These are phyloP conservation scores for Aspergillus mulundensis DNA, from an alignment of 495 filamentous ascomycete species.

Conservation along the genomic window DNA sequence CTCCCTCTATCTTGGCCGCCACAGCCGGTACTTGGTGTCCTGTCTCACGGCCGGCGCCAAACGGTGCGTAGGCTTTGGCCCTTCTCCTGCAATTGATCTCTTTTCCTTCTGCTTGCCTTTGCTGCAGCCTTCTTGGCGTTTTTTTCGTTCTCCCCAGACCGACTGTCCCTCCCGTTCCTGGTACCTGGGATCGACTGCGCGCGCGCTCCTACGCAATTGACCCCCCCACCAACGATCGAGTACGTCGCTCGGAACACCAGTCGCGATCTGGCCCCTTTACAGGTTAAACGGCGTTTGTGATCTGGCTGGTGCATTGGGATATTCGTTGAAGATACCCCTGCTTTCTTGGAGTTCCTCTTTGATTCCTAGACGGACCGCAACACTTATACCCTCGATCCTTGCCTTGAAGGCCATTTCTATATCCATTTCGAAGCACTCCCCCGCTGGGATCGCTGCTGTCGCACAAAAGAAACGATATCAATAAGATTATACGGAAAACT, in stretches of 20 bases:
- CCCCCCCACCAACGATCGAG: slow-evolving; percentile 1
- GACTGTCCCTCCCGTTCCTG: slow-evolving; percentile 16
- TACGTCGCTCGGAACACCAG: slow-evolving; percentile 11
- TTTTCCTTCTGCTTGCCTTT: slow-evolving; percentile 23
- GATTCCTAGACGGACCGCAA: slow-evolving; percentile 32
- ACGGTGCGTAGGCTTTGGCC: slow-evolving; percentile 54
- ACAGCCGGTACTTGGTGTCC: slow-evolving; percentile 54
- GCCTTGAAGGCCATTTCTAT: slow-evolving; percentile 44
- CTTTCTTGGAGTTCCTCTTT: slow-evolving; percentile 33
- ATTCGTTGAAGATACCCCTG: slow-evolving; percentile 41
- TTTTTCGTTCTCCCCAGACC: slow-evolving; percentile 15
- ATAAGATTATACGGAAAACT: slow-evolving; percentile 8
- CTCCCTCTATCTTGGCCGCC: slow-evolving; percentile 44
- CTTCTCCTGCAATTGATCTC: slow-evolving; percentile 22
- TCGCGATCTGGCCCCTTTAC: slow-evolving; percentile 24
- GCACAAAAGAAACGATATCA: slow-evolving; percentile 11
- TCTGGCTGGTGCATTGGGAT: slow-evolving; percentile 35
- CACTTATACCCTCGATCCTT: slow-evolving; percentile 27
- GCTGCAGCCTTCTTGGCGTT: slow-evolving; percentile 19
- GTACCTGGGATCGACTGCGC: slow-evolving; percentile 13
- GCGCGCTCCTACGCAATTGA: slow-evolving; percentile 6
- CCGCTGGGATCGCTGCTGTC: slow-evolving; percentile 18
- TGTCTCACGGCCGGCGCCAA: slow-evolving; percentile 54
- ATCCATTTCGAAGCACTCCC: slow-evolving; percentile 25
- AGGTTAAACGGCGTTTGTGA: slow-evolving; percentile 37